Base-by-base conservation (phyloP, 768 basidiomycete species). In the Agrocybe praecox region DNA sequence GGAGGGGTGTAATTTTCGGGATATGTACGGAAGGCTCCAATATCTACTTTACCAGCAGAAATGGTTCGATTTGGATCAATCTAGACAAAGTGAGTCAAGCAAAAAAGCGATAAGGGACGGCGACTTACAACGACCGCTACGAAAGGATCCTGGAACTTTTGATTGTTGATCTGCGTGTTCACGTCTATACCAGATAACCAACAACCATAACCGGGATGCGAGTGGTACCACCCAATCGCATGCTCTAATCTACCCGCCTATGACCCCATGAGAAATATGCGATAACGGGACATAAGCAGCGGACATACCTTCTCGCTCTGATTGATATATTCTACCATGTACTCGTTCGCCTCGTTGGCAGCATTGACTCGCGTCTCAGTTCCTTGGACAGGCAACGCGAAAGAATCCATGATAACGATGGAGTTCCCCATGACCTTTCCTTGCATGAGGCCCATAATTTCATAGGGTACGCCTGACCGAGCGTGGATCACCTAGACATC, bases 371-470 rank as follows among this genome's bases (percentile, higher is more conserved):
- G 88, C 44, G 97, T 98, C 72, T 98, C 97, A 0, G 97, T 99
- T 14, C 97, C 97, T 71, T 97, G 93, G 2, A 98, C 96, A 1
- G 97, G 97, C 3, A 99, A 79, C 5, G 97, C 96, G 62, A 98
- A 98, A 11, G 94, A 94, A 72, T 99, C 97, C 85, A 97, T 89
- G 67, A 99, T 87, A 14, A 92, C 87, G 34, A 91, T 76, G 1
- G 88, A 79, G 59, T 87, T 87, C 2, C 85, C 89, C 9, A 92
- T 76, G 34, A 97, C 89, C 74, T 97, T 96, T 55, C 96, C 96
- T 73, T 97, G 96, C 95, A 99, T 97, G 29, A 98, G 83, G 10
- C 96, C 96, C 96, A 99, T 99, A 68, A 99, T 97, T 75, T 99
- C 96, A 76, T 98, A 93, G 56, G 91, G 90, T 6, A 97, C 96